These are phyloP conservation scores for Magnolia sinica DNA, from an alignment of 164 flowering plant genomes.

Conservation along the genomic window DNA sequence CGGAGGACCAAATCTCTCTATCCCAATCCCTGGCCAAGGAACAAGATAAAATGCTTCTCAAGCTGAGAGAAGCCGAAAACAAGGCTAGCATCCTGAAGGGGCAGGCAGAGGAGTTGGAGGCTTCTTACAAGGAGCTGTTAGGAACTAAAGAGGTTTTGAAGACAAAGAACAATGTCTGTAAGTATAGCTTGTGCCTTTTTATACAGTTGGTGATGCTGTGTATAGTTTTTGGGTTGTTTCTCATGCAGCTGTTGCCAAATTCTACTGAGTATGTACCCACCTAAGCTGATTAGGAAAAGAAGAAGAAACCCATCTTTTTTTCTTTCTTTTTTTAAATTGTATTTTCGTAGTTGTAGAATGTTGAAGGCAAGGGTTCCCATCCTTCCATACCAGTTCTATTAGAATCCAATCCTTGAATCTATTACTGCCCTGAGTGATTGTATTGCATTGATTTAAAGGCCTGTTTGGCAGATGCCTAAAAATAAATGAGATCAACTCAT, in stretches of 20 bases:
- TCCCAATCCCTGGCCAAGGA: conserved; percentile 28
- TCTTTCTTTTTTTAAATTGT: background rate
- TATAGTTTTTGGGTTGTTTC: conserved; percentile 28
- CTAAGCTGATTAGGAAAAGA: conserved; percentile 10
- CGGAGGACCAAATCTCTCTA: conserved; percentile 21
- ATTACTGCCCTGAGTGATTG: background rate
- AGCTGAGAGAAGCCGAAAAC: conserved; percentile 35
- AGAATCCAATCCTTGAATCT: background rate
- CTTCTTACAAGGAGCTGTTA: conserved; percentile 21
- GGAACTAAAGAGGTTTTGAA: conserved; percentile 32
- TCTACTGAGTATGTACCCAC: conserved; percentile 55
- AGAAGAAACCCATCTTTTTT: background rate
- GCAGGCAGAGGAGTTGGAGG: conserved; percentile 36
- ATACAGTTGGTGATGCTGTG: conserved; percentile 48
- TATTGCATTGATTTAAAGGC: no score
- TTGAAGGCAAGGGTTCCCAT: background rate
- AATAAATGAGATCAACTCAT: no score
- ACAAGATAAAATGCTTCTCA: conserved; percentile 29
- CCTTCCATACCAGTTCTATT: background rate
- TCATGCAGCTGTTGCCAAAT: conserved; percentile 31
- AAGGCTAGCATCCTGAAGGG: conserved; percentile 33
- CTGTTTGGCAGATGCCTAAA: no score
- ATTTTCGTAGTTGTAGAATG: background rate
- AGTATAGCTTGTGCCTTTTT: conserved; percentile 29
- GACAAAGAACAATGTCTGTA: conserved; percentile 36